Evolutionary conservation across 2,329 filamentous ascomycete species (phyloP).

Genomic region (Talaromyces sp.): DNA sequence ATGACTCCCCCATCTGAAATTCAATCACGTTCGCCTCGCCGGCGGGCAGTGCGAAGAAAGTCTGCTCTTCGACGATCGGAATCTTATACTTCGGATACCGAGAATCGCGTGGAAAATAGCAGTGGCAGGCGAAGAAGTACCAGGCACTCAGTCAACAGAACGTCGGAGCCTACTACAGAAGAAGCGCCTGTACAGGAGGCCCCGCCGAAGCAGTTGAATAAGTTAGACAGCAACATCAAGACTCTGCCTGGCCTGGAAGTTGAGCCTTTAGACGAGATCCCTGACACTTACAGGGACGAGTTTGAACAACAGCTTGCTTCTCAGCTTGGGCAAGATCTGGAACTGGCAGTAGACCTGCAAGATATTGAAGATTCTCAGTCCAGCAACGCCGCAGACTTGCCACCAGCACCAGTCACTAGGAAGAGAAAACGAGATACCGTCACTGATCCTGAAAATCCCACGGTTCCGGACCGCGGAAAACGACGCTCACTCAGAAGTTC

Average conservation of each 20-base stretch:
- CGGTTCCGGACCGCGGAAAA: slow-evolving; percentile 18
- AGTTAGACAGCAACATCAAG: background rate
- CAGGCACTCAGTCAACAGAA: background rate
- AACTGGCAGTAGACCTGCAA: slow-evolving; percentile 30
- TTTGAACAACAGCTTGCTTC: slow-evolving; percentile 41
- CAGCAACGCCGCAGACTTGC: background rate
- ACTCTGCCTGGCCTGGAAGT: background rate
- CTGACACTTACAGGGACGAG: slow-evolving; percentile 35
- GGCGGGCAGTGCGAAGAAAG: background rate
- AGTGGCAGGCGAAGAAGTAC: slow-evolving; percentile 5
- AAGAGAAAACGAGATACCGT: slow-evolving; percentile 32
- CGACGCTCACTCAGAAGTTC: slow-evolving; percentile 26
- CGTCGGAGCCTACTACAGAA: background rate
- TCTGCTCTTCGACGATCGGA: background rate
- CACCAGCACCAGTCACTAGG: slow-evolving; percentile 17
- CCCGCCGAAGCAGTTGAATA: background rate
- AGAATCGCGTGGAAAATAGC: background rate
- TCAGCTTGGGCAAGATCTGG: slow-evolving; percentile 41
- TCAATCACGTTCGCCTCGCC: background rate
- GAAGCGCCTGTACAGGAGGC: background rate
- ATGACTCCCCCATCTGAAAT: slow-evolving; percentile 27
- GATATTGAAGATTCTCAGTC: slow-evolving; percentile 11
- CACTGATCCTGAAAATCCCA: slow-evolving; percentile 14
- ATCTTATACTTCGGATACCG: background rate
- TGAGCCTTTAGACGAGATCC: slow-evolving; percentile 17